Base-by-base conservation (phyloP, 768 basidiomycete species). In the Russula sp. region DNA sequence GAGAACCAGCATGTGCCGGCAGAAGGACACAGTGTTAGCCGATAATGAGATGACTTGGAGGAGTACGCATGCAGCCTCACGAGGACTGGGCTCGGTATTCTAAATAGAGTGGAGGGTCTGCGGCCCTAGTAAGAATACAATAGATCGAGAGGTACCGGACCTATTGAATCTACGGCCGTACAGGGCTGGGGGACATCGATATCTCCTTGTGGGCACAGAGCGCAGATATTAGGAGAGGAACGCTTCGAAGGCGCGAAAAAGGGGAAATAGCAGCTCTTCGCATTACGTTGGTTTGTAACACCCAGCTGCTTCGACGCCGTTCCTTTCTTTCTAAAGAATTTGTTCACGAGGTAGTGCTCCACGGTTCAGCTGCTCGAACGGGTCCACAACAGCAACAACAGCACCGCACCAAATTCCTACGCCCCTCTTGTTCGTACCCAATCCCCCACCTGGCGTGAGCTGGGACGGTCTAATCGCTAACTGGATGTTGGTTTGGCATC, bases 231-330 rank as follows among this genome's bases (percentile, higher is more conserved):
- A 58, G 52, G 31, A 18, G 63, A 44, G 18, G 31, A 20, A 48
- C 27, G 34, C n/a, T 32, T 57, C 35, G 16, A 35, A 63, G 42
- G 45, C 34, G 37, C 32, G 48, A 34, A 47, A 42, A 37, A 53
- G 52, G 51, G 57, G 39, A 48, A 35, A 48, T n/a, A 18, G 54
- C 56, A 51, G n/a, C 14, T 49, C 20, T 27, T 35, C 27, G 20
- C 32, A 59, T 64, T 64, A 59, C 58, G 63, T 64, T 52, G 45
- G 48, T 54, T 52, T 39, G 53, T 49, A 53, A 49, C 45, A 14
- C 20, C 6, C 37, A 14, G 39, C 42, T 31, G 52, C 51, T 53
- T 64, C 53, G 57, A 59, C 53, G 45, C 45, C 31, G 16, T 4
- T 42, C 22, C 22, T 55, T 37, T 34, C 35, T 45, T 20, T 14